Evolutionary conservation across 352 stramenopile species (phyloP).

Genomic region (Phytopythium boreale): DNA sequence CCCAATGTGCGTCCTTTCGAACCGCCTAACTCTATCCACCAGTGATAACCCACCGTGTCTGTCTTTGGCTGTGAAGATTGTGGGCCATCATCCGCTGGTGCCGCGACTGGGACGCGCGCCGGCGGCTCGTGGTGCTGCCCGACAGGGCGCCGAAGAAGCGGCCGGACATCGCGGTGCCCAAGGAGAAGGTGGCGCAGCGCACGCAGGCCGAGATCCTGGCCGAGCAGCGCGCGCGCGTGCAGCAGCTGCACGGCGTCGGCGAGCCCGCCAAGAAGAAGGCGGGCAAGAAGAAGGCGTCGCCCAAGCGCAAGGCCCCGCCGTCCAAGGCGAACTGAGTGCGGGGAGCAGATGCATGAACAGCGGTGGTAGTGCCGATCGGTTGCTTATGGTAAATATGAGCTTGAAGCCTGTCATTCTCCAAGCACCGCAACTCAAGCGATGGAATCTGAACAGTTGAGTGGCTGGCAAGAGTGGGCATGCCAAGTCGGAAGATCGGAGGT

Average conservation of each 20-base stretch:
- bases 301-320: constrained; percentile 63
- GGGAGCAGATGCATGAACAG: too few species aligned
- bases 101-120: constrained; percentile 49
- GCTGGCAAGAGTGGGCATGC: too few species aligned
- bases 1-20: constrained; percentile 42
- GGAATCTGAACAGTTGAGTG: too few species aligned
- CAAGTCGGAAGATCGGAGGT: too few species aligned
- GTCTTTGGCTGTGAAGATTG: constrained; percentile 25
- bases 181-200: constrained; percentile 50
- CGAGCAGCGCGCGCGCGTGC: constrained; percentile 62
- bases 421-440: too few species aligned
- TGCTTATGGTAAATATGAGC: too few species aligned
- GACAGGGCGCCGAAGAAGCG: constrained; percentile 74
- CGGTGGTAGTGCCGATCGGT: too few species aligned
- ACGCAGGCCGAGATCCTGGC: constrained; percentile 82
- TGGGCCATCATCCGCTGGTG: constrained; percentile 79
- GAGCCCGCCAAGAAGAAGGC: constrained; percentile 47
- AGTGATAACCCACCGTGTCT: background rate
- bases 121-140: constrained; percentile 56
- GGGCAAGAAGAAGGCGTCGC: constrained; percentile 51
- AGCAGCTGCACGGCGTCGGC: constrained; percentile 57
- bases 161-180: constrained; percentile 63
- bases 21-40: too few species aligned
- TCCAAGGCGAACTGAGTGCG: constrained; percentile 29
- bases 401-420: too few species aligned